These are phyloP conservation scores for Fomitopsis palustris DNA, from an alignment of 1,284 basidiomycete species.

Conservation along the genomic window DNA sequence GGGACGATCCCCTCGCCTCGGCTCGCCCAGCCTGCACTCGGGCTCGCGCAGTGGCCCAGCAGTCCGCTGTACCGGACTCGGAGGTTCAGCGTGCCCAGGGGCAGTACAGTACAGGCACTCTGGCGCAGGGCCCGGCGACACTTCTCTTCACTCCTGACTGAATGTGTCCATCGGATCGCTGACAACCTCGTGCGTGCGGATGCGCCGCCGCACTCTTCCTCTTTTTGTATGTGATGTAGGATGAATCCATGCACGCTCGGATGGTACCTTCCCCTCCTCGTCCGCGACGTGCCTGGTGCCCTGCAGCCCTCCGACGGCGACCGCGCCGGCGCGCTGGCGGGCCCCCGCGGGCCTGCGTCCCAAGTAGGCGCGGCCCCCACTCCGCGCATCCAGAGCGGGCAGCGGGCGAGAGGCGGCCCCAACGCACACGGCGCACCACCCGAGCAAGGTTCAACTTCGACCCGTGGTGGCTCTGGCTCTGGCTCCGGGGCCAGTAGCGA, in stretches of 20 bases:
- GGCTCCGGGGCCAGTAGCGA: neutral
- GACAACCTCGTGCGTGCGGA: neutral
- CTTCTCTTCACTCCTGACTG: constrained; percentile 13
- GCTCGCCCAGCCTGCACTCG: neutral
- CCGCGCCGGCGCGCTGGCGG: constrained; percentile 10
- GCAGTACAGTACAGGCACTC: neutral
- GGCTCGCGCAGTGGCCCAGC: neutral
- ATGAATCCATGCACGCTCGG: constrained; percentile 96
- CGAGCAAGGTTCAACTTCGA: neutral
- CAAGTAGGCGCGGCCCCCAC: neutral
- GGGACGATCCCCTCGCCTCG: neutral
- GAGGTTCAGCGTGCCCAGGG: neutral
- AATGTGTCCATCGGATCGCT: constrained; percentile 19
- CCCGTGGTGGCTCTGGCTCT: neutral
- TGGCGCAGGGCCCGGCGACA: neutral
- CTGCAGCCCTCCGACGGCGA: constrained; percentile 55
- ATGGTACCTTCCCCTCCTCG: constrained; percentile 87
- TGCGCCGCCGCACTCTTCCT: neutral
- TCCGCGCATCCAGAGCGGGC: neutral
- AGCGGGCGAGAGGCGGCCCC: neutral
- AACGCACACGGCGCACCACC: neutral
- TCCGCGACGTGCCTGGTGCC: constrained; percentile 64
- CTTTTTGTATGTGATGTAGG: constrained; percentile 34
- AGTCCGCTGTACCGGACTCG: neutral
- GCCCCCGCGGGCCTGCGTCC: constrained; percentile 12